Conservation (phyloP, 2,329 filamentous ascomycete species). For the Fusarium illudens region DNA sequence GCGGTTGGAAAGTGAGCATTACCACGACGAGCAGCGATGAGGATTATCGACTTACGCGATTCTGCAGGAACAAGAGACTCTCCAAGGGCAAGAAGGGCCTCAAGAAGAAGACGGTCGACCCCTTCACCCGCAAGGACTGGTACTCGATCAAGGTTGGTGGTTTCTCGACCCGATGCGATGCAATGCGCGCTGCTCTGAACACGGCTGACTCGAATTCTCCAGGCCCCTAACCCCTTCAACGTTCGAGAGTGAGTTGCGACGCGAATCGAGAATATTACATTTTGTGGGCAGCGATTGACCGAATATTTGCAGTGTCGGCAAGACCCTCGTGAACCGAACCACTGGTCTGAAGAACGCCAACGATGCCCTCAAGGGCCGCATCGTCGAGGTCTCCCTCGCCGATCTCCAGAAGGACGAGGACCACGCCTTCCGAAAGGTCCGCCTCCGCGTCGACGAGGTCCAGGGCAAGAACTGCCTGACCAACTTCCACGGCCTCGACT, state of each 20-base stretch:
- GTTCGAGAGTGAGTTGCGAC: conserved; percentile 84
- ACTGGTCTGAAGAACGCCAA: conserved; percentile 99
- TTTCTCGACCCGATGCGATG: neutral
- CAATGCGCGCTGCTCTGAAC: conserved; percentile 1
- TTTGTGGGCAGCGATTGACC: conserved; percentile 33
- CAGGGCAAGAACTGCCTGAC: conserved; percentile 99
- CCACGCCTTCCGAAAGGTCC: conserved; percentile 99
- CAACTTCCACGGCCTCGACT: conserved; percentile 99
- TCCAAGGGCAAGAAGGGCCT: conserved; percentile 99
- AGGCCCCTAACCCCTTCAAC: conserved; percentile 96
- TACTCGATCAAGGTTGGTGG: conserved; percentile 86
- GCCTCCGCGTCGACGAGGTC: conserved; percentile 97
- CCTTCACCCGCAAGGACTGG: conserved; percentile 99
- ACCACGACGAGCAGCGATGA: conserved; percentile 13
- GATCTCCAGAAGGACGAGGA: conserved; percentile 99
- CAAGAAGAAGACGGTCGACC: conserved; percentile 99
- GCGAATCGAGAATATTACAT: conserved; percentile 28
- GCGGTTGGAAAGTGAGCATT: conserved; percentile 67
- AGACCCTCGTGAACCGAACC: conserved; percentile 99
- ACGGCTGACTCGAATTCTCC: conserved; percentile 31
- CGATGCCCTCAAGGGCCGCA: conserved; percentile 97
- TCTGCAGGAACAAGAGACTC: conserved; percentile 95
- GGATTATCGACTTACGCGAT: conserved; percentile 36
- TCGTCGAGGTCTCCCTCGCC: conserved; percentile 98
- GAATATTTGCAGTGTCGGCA: conserved; percentile 80